Conservation (phyloP, 495 filamentous ascomycete genomes). For the Coniosporium apollinis region DNA sequence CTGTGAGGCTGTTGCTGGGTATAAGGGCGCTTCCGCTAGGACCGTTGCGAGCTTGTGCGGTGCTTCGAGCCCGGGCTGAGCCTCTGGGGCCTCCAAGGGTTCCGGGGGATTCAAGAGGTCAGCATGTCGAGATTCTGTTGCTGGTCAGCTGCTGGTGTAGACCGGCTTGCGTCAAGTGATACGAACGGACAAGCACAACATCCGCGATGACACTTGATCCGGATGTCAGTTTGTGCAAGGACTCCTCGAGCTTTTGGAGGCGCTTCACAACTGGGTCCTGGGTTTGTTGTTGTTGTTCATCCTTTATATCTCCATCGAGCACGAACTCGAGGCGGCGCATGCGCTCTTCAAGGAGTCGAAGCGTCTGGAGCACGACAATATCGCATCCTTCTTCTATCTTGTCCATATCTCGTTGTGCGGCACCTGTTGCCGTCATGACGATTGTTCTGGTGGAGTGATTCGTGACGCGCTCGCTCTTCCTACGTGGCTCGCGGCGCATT, state of each 20-base stretch:
- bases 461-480: no score
- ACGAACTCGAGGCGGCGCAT: slow-evolving; percentile 58
- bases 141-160: slow-evolving; percentile 11
- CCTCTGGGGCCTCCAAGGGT: slow-evolving; percentile 2
- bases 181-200: slow-evolving; percentile 12
- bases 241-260: slow-evolving; percentile 45
- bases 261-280: slow-evolving; percentile 14
- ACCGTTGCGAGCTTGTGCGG: slow-evolving; percentile 46
- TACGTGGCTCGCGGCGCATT: no score
- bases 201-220: slow-evolving; percentile 12
- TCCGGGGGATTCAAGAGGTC: slow-evolving; percentile 36
- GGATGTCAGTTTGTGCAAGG: slow-evolving; percentile 28
- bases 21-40: slow-evolving; percentile 55
- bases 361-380: slow-evolving; percentile 44
- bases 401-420: neutral
- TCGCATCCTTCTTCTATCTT: slow-evolving; percentile 15
- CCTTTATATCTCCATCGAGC: slow-evolving; percentile 40
- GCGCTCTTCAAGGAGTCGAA: slow-evolving; percentile 61
- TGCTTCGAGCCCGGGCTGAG: slow-evolving; percentile 9
- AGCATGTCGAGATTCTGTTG: slow-evolving; percentile 38
- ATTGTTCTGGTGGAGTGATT: neutral
- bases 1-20: slow-evolving; percentile 59
- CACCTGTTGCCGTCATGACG: neutral
- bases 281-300: slow-evolving; percentile 6
- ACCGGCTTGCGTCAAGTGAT: slow-evolving; percentile 5